Conservation (phyloP, 2,329 filamentous ascomycete genomes). For the Nemania bipapillata region DNA sequence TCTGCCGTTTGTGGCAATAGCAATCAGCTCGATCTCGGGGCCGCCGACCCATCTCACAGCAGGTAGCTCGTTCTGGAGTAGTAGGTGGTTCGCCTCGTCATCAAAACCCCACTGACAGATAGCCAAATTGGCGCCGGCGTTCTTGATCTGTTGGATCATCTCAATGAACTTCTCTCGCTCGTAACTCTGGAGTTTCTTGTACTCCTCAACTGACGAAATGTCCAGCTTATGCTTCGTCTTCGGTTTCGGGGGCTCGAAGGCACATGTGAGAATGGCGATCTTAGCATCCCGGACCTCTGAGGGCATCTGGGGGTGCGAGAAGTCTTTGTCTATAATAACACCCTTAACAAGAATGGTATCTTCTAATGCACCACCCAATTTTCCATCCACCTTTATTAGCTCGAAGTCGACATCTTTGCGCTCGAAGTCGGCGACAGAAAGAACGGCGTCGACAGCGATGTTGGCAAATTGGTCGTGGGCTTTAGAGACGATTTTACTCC, state of each 20-base stretch:
- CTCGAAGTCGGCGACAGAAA: constrained; percentile 94
- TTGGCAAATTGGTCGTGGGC: constrained; percentile 97
- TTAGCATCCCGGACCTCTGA: constrained; percentile 94
- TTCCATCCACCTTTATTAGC: constrained; percentile 98
- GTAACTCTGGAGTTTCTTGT: constrained; percentile 96
- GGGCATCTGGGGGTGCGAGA: constrained; percentile 99
- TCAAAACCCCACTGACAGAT: constrained; percentile 99
- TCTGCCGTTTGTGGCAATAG: constrained; percentile 96
- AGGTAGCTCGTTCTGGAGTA: constrained; percentile 94
- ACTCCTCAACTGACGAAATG: constrained; percentile 96
- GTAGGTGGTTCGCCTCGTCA: constrained; percentile 96
- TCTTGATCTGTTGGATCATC: constrained; percentile 99
- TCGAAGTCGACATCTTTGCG: constrained; percentile 98
- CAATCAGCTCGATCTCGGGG: constrained; percentile 97
- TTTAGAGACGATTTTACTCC: constrained; percentile 99
- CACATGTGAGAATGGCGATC: constrained; percentile 95
- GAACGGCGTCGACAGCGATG: constrained; percentile 95
- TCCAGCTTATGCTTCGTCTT: constrained; percentile 99
- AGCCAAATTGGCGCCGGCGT: constrained; percentile 93
- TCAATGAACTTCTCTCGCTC: constrained; percentile 96
- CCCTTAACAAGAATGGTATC: constrained; percentile 95
- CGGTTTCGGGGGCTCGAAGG: constrained; percentile 98
- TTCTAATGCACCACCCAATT: constrained; percentile 92
- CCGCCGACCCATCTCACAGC: constrained; percentile 98
- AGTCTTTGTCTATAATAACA: constrained; percentile 99